A percentile compares a stretch with the other conserved stretches of the same genome.
Evolutionary conservation across 2,329 filamentous ascomycete genomes (phyloP).

Genomic region (Neofusicoccum cordaticola): DNA sequence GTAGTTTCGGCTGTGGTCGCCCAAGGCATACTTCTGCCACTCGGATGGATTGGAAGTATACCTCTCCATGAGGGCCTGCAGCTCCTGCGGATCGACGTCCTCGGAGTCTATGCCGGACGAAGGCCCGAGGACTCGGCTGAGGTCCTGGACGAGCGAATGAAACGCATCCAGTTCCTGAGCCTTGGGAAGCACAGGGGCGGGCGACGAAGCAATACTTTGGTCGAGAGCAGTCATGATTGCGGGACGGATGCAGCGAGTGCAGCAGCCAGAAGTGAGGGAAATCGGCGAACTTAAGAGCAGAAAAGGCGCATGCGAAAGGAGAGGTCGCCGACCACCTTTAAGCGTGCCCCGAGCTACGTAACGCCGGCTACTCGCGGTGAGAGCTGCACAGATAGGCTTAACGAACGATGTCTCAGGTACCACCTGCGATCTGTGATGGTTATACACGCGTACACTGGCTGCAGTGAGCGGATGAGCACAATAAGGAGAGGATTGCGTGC

Average conservation of each 20-base stretch:
- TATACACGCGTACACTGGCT: conserved; percentile 8
- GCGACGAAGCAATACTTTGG: not conserved
- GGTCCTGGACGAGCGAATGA: conserved; percentile 66
- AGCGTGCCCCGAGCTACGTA: not conserved
- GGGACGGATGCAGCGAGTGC: not conserved
- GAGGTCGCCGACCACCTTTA: conserved; percentile 12
- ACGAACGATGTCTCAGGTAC: conserved; percentile 10
- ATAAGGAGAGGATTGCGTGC: conserved; percentile 1
- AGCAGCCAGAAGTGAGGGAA: not conserved
- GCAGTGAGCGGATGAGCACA: conserved; percentile 8
- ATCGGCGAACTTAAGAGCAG: not conserved
- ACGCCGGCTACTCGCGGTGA: conserved; percentile 15
- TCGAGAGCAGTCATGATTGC: conserved; percentile 15
- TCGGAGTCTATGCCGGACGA: conserved; percentile 78
- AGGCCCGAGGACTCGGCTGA: conserved; percentile 73
- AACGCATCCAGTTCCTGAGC: conserved; percentile 46
- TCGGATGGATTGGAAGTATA: conserved; percentile 68
- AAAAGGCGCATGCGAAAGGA: not conserved
- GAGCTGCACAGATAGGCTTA: not conserved
- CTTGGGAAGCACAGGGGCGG: not conserved
- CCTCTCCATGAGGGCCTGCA: conserved; percentile 69
- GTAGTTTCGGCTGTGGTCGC: conserved; percentile 68
- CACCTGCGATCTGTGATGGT: conserved; percentile 4
- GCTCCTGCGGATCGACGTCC: conserved; percentile 71
- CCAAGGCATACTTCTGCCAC: conserved; percentile 73